Evolutionary conservation across 129 eudicot genomes (phyloP).

Genomic region (Pulicaria dysenterica): DNA sequence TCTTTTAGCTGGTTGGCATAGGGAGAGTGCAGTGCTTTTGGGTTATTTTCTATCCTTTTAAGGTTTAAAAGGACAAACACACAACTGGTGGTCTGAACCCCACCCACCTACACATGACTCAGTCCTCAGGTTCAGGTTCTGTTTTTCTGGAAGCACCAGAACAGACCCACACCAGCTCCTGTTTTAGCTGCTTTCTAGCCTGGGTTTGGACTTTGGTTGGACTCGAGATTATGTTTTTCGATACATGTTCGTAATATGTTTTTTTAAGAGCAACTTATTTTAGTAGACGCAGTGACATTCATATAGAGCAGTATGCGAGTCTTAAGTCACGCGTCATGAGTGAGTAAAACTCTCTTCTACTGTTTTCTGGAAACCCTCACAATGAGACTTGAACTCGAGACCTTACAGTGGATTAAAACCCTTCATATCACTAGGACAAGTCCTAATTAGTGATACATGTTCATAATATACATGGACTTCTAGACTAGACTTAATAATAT

Average conservation of each 20-base stretch:
- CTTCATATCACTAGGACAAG: too few species aligned
- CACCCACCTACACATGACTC: constrained; percentile 30
- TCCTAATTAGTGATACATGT: too few species aligned
- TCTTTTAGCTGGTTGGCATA: constrained; percentile 31
- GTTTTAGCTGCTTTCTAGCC: constrained; percentile 24
- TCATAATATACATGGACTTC: neutral
- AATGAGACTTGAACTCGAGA: too few species aligned
- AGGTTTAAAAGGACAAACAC: constrained; percentile 24
- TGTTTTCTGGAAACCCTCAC: too few species aligned
- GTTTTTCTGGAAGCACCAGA: constrained; percentile 28
- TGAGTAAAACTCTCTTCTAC: too few species aligned
- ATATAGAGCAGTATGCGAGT: too few species aligned
- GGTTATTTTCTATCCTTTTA: constrained; percentile 24
- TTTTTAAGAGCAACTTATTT: too few species aligned
- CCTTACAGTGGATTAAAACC: too few species aligned
- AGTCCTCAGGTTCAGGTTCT: constrained; percentile 19
- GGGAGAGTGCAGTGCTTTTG: constrained; percentile 20
- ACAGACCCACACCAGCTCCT: constrained; percentile 3
- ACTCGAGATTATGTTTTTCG: neutral
- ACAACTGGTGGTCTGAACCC: constrained; percentile 30
- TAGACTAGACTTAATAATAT: too few species aligned
- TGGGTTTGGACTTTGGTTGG: constrained; percentile 23
- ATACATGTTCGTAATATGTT: neutral
- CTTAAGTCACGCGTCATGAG: too few species aligned
- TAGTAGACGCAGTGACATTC: too few species aligned